Conservation (phyloP, 2,329 filamentous ascomycete genomes). For the Colletotrichum orchidophilum region DNA sequence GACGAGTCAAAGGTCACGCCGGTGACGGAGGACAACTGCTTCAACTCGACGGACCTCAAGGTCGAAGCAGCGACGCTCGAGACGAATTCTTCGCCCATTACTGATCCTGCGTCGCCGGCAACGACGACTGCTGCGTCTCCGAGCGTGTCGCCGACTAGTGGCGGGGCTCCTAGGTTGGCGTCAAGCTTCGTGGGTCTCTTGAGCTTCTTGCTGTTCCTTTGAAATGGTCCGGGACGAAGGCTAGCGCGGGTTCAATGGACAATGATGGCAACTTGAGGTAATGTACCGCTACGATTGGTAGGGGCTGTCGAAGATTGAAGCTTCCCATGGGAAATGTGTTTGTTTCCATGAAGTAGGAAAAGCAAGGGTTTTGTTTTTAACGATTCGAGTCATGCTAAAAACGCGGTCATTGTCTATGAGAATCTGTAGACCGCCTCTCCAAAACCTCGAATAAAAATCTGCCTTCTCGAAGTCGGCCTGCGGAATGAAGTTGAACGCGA, state of each 20-base stretch:
- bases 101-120: neutral
- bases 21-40: constrained; percentile 72
- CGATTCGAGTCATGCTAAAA: too few species aligned
- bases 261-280: too few species aligned
- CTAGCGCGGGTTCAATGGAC: too few species aligned
- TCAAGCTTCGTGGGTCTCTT: neutral
- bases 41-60: constrained; percentile 68
- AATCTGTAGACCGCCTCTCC: too few species aligned
- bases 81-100: neutral
- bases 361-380: too few species aligned
- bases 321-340: too few species aligned
- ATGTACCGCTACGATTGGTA: too few species aligned
- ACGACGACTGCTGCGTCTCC: neutral
- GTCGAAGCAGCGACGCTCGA: constrained; percentile 4
- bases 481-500: constrained; percentile 18
- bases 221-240: neutral
- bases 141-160: neutral
- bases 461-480: constrained; percentile 1
- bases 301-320: too few species aligned
- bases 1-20: constrained; percentile 58
- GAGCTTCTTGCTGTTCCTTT: neutral
- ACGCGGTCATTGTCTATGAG: too few species aligned
- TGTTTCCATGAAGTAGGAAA: too few species aligned
- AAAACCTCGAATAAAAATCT: too few species aligned
- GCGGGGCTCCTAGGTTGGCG: neutral